phyloP scores from a whole-genome alignment of 441 rosid species.

The Pelargonium exstipulatum region DNA sequence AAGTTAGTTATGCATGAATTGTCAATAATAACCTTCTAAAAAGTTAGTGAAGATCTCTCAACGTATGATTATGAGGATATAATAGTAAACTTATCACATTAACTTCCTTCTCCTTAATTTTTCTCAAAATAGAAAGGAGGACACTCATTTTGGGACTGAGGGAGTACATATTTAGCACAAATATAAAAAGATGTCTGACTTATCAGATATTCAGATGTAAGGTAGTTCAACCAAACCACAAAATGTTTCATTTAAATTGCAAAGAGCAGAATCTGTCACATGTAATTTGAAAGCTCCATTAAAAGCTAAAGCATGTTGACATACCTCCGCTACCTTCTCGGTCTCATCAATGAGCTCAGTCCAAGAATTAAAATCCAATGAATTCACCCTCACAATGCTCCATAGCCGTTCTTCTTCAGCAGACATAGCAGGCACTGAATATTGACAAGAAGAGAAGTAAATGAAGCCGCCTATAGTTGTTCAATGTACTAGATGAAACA shows the following conservation, averaged over 20 bases:
- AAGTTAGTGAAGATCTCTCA: no score
- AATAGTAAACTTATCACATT: no score
- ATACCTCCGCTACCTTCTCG: slow-evolving; percentile 9
- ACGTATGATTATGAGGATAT: no score
- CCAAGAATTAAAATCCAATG: slow-evolving; percentile 2
- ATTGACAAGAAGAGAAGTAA: not conserved
- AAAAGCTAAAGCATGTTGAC: not conserved
- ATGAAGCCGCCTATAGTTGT: not conserved
- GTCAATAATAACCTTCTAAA: no score
- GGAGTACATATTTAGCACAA: not conserved
- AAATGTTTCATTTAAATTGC: not conserved
- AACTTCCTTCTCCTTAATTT: no score
- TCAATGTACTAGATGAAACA: not conserved
- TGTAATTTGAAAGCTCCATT: not conserved
- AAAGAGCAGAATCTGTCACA: not conserved
- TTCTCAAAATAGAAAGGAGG: no score
- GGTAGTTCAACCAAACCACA: not conserved
- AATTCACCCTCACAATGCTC: slow-evolving; percentile 1
- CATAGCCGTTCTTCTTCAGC: slow-evolving; percentile 6
- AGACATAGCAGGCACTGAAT: not conserved
- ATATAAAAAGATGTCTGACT: not conserved
- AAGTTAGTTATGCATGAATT: no score
- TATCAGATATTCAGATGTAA: no score
- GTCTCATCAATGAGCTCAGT: slow-evolving; percentile 9
- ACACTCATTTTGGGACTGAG: no score